Percentiles rank a stretch among this genome's conserved stretches.
phyloP scores from a whole-genome alignment of 202 grass and related monocot species.

The Panicum virgatum region DNA sequence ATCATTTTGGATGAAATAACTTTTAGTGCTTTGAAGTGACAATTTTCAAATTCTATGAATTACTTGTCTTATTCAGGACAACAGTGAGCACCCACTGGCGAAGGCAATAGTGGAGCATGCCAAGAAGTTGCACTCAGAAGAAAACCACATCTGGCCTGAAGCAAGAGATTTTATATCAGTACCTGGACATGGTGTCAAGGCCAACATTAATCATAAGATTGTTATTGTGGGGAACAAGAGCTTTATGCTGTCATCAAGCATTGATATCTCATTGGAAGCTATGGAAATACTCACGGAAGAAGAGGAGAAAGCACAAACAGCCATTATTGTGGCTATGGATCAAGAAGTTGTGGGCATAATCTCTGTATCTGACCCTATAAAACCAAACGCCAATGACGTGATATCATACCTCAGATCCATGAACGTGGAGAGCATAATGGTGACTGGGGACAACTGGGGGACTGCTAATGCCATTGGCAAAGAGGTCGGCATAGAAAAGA shows the following conservation, averaged over 20 bases:
- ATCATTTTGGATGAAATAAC: neutral
- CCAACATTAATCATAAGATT: slow-evolving; percentile 49
- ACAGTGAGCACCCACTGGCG: slow-evolving; percentile 90
- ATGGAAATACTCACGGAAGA: slow-evolving; percentile 72
- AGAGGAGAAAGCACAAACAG: slow-evolving; percentile 70
- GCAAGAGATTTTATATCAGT: slow-evolving; percentile 75
- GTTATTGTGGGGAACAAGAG: slow-evolving; percentile 84
- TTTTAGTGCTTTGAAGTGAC: neutral
- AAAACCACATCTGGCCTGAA: slow-evolving; percentile 71
- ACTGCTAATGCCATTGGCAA: slow-evolving; percentile 86
- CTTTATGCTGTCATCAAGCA: slow-evolving; percentile 67
- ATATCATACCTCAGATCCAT: slow-evolving; percentile 82
- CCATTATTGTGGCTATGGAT: slow-evolving; percentile 75
- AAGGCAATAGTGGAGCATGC: slow-evolving; percentile 83
- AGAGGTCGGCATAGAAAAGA: slow-evolving; percentile 78
- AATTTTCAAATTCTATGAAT: neutral
- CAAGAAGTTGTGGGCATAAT: slow-evolving; percentile 76
- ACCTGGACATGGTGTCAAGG: slow-evolving; percentile 75
- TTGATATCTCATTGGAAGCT: slow-evolving; percentile 67
- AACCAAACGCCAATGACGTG: slow-evolving; percentile 69
- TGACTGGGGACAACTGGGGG: slow-evolving; percentile 97
- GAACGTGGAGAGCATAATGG: slow-evolving; percentile 96
- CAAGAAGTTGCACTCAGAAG: slow-evolving; percentile 69
- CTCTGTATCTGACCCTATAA: slow-evolving; percentile 86
- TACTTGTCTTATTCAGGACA: slow-evolving; percentile 52